Conservation (phyloP, 768 basidiomycete species). For the Candolleomyces aberdarensis region DNA sequence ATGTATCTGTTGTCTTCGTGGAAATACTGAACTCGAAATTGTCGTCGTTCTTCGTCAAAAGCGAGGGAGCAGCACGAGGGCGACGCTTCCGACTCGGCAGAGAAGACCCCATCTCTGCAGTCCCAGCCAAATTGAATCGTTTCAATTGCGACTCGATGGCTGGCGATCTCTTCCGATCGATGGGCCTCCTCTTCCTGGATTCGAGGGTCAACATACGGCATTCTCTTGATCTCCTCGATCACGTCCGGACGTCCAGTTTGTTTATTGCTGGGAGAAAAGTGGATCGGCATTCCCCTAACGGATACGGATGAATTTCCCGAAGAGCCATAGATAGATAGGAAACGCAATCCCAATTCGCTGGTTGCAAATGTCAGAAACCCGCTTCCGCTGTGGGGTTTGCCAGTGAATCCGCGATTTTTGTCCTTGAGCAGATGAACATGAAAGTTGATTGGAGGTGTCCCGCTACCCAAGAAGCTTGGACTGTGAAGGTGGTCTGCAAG, state of each 20-base stretch:
- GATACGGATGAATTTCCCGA: slow-evolving; percentile 14
- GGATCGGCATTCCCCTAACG: slow-evolving; percentile 30
- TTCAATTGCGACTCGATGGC: slow-evolving; percentile 25
- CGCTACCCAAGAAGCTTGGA: slow-evolving; percentile 29
- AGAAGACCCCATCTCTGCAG: slow-evolving; percentile 56
- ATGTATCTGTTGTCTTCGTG: slow-evolving; percentile 21
- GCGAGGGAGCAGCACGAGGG: slow-evolving; percentile 23
- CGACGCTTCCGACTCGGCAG: slow-evolving; percentile 37
- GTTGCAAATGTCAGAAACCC: slow-evolving; percentile 50
- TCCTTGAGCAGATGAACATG: slow-evolving; percentile 46
- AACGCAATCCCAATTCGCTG: slow-evolving; percentile 32
- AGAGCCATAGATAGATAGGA: slow-evolving; percentile 36
- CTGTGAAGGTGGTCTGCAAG: slow-evolving; percentile 47
- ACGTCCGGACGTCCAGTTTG: slow-evolving; percentile 27
- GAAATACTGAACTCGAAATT: slow-evolving; percentile 39
- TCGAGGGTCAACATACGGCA: slow-evolving; percentile 42
- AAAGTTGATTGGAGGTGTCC: slow-evolving; percentile 45
- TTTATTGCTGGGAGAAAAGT: slow-evolving; percentile 28
- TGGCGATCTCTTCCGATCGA: slow-evolving; percentile 26
- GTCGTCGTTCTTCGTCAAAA: slow-evolving; percentile 43
- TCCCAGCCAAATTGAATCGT: slow-evolving; percentile 59
- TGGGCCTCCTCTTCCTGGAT: slow-evolving; percentile 31
- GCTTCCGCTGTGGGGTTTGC: slow-evolving; percentile 33
- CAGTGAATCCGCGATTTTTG: slow-evolving; percentile 17
- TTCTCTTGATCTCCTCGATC: slow-evolving; percentile 32